A percentile compares a stretch with the other conserved stretches of the same genome.
Conservation (phyloP, 495 filamentous ascomycete species). For the Saxispiralis lemnorum region DNA sequence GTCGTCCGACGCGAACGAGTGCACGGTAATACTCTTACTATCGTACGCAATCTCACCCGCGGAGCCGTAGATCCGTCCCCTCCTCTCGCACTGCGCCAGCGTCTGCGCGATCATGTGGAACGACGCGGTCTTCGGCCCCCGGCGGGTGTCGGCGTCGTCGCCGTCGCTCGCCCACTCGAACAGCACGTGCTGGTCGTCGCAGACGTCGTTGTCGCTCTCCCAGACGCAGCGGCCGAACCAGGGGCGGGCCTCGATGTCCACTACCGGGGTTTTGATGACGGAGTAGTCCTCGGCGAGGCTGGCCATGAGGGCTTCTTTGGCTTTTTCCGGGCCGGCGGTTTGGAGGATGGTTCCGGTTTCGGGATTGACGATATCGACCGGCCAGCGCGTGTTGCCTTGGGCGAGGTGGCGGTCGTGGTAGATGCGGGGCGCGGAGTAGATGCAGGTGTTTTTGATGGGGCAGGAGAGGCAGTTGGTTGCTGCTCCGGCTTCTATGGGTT, state of each 20-base stretch:
- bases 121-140: slow-evolving; percentile 59
- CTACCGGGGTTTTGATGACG: slow-evolving; percentile 25
- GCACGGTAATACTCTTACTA: slow-evolving; percentile 42
- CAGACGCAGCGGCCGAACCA: slow-evolving; percentile 95
- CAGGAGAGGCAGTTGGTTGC: slow-evolving; percentile 85
- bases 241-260: slow-evolving; percentile 39
- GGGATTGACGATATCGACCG: slow-evolving; percentile 68
- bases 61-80: slow-evolving; percentile 69
- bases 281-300: slow-evolving; percentile 55
- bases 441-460: slow-evolving; percentile 50
- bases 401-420: slow-evolving; percentile 47
- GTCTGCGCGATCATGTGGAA: slow-evolving; percentile 93
- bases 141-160: slow-evolving; percentile 17
- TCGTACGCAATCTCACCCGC: slow-evolving; percentile 73
- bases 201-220: slow-evolving; percentile 78
- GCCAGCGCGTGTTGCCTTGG: slow-evolving; percentile 52
- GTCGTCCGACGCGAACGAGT: slow-evolving; percentile 42
- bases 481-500: slow-evolving; percentile 50
- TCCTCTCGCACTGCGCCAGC: slow-evolving; percentile 66
- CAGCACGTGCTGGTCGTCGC: slow-evolving; percentile 78
- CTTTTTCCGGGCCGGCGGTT: slow-evolving; percentile 22
- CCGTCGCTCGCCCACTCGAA: slow-evolving; percentile 55
- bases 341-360: slow-evolving; percentile 63
- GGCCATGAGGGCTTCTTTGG: slow-evolving; percentile 30
- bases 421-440: slow-evolving; percentile 66